A percentile compares a stretch with the other conserved stretches of the same genome.
Evolutionary conservation across 2,329 filamentous ascomycete species (phyloP).

Genomic region (Atkinsonella hypoxylon): DNA sequence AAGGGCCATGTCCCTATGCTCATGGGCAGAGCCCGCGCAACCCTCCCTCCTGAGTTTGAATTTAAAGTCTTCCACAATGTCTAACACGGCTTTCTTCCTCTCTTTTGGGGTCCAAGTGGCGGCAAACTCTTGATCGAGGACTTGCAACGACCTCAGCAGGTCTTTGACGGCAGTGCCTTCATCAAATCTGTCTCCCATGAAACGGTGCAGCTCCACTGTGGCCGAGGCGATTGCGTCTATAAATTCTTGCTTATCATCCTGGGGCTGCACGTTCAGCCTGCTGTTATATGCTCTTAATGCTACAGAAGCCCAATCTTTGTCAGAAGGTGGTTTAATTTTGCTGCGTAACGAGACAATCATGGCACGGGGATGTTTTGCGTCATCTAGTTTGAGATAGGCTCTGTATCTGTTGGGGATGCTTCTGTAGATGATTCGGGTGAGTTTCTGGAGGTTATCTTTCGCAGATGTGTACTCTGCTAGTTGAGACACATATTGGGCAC

Average conservation of each 20-base stretch:
- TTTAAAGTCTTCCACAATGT: constrained; percentile 8
- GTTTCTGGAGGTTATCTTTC: constrained; percentile 5
- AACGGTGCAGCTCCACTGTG: constrained; percentile 5
- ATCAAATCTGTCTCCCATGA: constrained; percentile 1
- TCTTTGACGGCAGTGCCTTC: constrained; percentile 2
- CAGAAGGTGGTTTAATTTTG: neutral
- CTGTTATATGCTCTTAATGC: neutral
- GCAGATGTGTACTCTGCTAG: constrained; percentile 1
- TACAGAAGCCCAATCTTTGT: constrained; percentile 1
- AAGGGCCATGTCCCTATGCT: neutral
- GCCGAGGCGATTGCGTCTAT: constrained; percentile 6
- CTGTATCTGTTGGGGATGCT: constrained; percentile 5
- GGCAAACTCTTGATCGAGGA: constrained; percentile 4
- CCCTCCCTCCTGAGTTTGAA: constrained; percentile 1
- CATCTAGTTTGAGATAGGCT: constrained; percentile 6
- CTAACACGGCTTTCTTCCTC: constrained; percentile 1
- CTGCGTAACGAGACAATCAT: constrained; percentile 5
- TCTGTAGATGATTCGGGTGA: constrained; percentile 6
- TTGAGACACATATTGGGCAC: constrained; percentile 4
- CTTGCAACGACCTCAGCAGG: constrained; percentile 2
- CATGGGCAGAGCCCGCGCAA: neutral
- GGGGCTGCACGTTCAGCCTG: constrained; percentile 2
- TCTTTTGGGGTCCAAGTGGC: neutral
- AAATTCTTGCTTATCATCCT: constrained; percentile 4
- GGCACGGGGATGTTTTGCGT: constrained; percentile 6